Base-by-base conservation (phyloP, 1,139 yeast genomes). In the Chernovozyma sophiae-reginae region DNA sequence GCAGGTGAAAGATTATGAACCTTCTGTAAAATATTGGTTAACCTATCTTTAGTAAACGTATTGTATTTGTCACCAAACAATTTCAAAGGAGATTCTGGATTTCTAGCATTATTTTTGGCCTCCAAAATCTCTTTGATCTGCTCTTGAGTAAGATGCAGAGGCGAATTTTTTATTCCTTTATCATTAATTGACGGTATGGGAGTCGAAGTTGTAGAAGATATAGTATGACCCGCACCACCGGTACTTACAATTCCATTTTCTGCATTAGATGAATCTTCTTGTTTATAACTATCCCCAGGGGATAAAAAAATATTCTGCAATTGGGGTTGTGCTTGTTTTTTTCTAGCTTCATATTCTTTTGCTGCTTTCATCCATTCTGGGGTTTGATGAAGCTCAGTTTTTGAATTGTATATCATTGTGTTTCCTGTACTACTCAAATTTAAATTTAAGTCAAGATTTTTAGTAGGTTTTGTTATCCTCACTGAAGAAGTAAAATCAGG, bases 291-390 rank as follows among this genome's bases (percentile, higher is more conserved):
- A 14, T 15, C 15, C 18, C 31, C 31, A 17, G 7, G 18, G 11
- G 60, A 43, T 23, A 49, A 48, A 43, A 67, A 68, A 11, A 65
- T 60, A 31, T 63, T 56, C 31, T 60, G 65, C 25, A 67, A 51
- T 22, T 63, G 60, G 7, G 60, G 60, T 38, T 58, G 62, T 4
- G 56, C 48, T 26, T 54, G 47, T 10, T 24, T 26, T 33, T 52
- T 56, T 17, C 55, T 55, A 18, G 48, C 45, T 30, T 60, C 59
- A 42, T 59, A 63, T 18, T 55, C 60, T 32, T 60, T 48, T 16
- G 58, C 44, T 12, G 59, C 62, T 34, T 54, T 54, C 43, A 60
- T 60, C 74, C 75, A 70, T 52, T 56, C 58, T 0, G 73, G 72
- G 1, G 68, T 63, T 14, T 55, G 56, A 20, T 34, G 25, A 16